Evolutionary conservation across 2,329 filamentous ascomycete species (phyloP).

Genomic region (Diplodia intermedia): DNA sequence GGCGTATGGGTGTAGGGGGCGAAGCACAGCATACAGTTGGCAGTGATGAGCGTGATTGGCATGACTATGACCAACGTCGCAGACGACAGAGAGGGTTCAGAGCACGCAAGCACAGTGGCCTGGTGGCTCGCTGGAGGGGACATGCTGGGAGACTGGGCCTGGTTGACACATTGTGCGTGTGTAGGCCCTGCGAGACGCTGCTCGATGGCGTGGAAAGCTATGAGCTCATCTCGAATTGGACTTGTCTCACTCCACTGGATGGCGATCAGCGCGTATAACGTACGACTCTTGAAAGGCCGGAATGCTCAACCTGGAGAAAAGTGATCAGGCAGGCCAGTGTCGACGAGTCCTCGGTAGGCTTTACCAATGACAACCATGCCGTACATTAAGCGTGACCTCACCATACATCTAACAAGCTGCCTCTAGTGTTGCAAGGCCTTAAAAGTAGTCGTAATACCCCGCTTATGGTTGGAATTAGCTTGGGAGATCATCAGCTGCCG

Average conservation of each 20-base stretch:
- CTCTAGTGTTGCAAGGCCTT: constrained; percentile 14
- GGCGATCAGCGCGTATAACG: constrained; percentile 14
- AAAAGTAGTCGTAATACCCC: constrained; percentile 1
- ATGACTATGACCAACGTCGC: background rate
- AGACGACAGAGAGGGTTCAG: constrained; percentile 13
- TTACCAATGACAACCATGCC: background rate
- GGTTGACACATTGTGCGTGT: constrained; percentile 12
- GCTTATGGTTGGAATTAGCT: background rate
- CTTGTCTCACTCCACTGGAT: constrained; percentile 22
- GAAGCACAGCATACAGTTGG: constrained; percentile 12
- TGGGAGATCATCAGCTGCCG: background rate
- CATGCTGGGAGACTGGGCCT: constrained; percentile 8
- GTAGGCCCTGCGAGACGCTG: constrained; percentile 11
- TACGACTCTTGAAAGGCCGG: constrained; percentile 5
- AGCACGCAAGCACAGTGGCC: constrained; percentile 23
- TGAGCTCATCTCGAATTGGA: constrained; percentile 17
- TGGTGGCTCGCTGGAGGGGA: background rate
- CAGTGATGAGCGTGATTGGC: constrained; percentile 28
- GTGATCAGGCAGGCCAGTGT: background rate
- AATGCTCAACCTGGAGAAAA: background rate
- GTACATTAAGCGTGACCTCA: background rate
- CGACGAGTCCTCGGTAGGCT: background rate
- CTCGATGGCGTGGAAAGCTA: constrained; percentile 22
- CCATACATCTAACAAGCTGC: background rate
- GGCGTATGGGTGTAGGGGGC: constrained; percentile 15